phyloP scores from a whole-genome alignment of 441 rosid genomes.

The Jatropha multifida region DNA sequence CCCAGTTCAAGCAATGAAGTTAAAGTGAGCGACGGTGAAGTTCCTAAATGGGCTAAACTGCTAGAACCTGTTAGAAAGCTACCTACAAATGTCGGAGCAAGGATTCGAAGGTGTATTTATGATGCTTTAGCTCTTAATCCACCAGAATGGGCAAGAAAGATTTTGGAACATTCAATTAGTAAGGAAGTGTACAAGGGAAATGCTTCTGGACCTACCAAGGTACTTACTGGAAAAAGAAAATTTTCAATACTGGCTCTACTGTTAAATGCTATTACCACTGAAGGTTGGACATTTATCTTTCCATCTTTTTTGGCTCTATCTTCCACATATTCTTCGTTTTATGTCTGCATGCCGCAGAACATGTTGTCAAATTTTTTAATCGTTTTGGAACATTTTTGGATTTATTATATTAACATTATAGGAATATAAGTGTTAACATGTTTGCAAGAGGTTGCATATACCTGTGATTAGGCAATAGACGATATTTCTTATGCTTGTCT shows the following conservation, averaged over 20 bases:
- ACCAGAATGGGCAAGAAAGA: conserved; percentile 58
- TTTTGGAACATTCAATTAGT: conserved; percentile 53
- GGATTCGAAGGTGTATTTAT: conserved; percentile 54
- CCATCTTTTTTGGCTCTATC: neutral
- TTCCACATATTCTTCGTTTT: neutral
- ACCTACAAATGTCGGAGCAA: conserved; percentile 68
- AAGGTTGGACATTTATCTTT: neutral
- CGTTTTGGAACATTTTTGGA: neutral
- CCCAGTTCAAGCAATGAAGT: conserved; percentile 24
- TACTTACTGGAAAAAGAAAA: conserved; percentile 17
- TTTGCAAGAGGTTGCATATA: neutral
- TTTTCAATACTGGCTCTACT: neutral
- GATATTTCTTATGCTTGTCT: conserved; percentile 1
- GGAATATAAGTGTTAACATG: neutral
- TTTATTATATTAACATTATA: neutral
- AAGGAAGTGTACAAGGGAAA: conserved; percentile 68
- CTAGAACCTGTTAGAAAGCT: conserved; percentile 55
- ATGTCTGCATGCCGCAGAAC: neutral
- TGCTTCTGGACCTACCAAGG: conserved; percentile 74
- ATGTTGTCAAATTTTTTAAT: neutral
- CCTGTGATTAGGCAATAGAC: neutral
- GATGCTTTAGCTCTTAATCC: conserved; percentile 51
- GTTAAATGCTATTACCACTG: neutral
- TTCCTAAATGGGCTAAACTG: conserved; percentile 57
- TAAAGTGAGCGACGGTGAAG: conserved; percentile 27